Conservation (phyloP, 2,329 filamentous ascomycete genomes). For the Cytospora piceae region DNA sequence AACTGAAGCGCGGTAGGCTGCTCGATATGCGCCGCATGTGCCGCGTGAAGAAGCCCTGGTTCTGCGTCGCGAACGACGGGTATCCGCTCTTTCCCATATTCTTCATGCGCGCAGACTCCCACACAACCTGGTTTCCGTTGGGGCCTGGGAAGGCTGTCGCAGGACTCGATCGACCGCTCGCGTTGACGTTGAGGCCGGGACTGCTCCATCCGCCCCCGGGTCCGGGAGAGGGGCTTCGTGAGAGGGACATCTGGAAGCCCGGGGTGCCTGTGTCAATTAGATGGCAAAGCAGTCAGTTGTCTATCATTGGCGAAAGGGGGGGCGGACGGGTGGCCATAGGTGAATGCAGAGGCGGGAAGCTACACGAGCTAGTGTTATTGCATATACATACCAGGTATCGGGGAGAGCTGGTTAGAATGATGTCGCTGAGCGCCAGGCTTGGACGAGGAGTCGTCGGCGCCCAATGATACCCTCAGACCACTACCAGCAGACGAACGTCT, state of each 20-base stretch:
- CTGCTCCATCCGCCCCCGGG: conserved; percentile 88
- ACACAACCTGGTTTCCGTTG: conserved; percentile 66
- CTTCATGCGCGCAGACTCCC: conserved; percentile 81
- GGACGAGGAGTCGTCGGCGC: conserved; percentile 39
- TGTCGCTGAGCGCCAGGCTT: conserved; percentile 46
- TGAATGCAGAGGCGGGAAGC: conserved; percentile 25
- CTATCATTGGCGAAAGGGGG: conserved; percentile 4
- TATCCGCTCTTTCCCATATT: conserved; percentile 71
- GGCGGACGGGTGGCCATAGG: conserved; percentile 26
- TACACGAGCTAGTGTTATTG: conserved; percentile 25
- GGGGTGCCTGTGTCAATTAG: conserved; percentile 54
- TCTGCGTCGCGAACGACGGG: conserved; percentile 78
- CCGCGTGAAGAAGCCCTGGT: conserved; percentile 84
- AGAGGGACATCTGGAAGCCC: conserved; percentile 73
- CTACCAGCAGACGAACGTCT: conserved; percentile 52
- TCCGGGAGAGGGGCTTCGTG: conserved; percentile 83
- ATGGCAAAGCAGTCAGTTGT: conserved; percentile 11
- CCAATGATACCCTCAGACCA: conserved; percentile 41
- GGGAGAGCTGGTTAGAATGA: conserved; percentile 49
- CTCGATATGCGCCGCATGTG: conserved; percentile 82
- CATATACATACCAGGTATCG: conserved; percentile 58
- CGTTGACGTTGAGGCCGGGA: conserved; percentile 72
- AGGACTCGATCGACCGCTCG: conserved; percentile 72
- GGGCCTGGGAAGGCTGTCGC: conserved; percentile 52
- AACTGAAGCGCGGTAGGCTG: conserved; percentile 74